Evolutionary conservation across 2,329 filamentous ascomycete species (phyloP).

Genomic region (Colletotrichum sp.): DNA sequence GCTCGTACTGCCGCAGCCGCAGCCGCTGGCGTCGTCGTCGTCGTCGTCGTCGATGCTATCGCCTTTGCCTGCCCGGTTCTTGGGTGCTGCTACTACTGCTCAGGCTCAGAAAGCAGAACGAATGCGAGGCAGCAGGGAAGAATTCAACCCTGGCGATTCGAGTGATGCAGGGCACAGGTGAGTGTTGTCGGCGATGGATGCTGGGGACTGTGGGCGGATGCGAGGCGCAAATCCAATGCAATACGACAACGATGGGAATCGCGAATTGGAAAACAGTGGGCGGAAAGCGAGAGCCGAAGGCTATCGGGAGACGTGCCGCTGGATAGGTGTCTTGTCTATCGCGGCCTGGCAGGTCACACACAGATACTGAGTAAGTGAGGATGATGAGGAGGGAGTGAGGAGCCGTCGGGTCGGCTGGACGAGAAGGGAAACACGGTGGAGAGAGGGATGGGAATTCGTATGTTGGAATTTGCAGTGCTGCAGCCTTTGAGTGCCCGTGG

Average conservation of each 20-base stretch:
- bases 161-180: not conserved
- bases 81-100: not conserved
- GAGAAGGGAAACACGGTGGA: not conserved
- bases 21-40: not conserved
- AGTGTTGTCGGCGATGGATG: not conserved
- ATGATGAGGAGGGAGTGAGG: not conserved
- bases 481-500: not conserved
- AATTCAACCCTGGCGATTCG: not conserved
- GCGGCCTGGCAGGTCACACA: not conserved
- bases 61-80: not conserved
- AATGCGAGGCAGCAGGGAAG: not conserved
- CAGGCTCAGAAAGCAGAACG: not conserved
- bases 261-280: not conserved
- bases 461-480: not conserved
- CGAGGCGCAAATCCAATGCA: not conserved
- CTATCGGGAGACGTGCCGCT: not conserved
- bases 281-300: not conserved
- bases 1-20: slow-evolving; percentile 6
- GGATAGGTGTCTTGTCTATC: not conserved
- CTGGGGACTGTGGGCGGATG: not conserved
- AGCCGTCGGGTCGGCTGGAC: not conserved
- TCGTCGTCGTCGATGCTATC: not conserved
- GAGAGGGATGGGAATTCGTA: not conserved
- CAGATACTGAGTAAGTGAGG: not conserved
- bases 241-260: not conserved